Evolutionary conservation across 2,329 filamentous ascomycete species (phyloP).

Genomic region (Ophiostoma angusticollis): DNA sequence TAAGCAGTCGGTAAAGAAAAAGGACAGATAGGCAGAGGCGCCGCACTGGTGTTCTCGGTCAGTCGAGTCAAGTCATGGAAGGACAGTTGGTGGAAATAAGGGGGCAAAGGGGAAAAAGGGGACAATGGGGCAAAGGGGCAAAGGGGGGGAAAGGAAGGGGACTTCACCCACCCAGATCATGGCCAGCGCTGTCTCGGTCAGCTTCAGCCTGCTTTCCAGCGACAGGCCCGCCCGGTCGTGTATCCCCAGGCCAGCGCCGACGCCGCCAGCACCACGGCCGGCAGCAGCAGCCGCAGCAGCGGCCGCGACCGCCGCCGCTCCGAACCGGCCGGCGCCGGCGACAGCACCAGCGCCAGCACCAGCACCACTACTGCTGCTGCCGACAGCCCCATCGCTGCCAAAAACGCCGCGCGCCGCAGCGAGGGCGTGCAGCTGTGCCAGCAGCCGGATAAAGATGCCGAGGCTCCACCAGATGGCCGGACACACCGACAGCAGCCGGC

Average conservation of each 20-base stretch:
- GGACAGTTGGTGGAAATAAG: no score
- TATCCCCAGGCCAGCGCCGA: background rate
- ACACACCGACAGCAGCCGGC: slow-evolving; percentile 57
- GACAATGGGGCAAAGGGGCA: background rate
- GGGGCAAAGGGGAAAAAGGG: background rate
- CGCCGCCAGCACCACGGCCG: slow-evolving; percentile 1
- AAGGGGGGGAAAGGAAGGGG: background rate
- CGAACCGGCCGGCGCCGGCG: background rate
- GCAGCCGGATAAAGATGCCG: slow-evolving; percentile 53
- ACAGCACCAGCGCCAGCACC: slow-evolving; percentile 8
- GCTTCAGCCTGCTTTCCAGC: slow-evolving; percentile 35
- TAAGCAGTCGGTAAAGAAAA: slow-evolving; percentile 73
- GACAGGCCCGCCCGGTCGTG: slow-evolving; percentile 11
- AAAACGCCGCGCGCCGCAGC: slow-evolving; percentile 12
- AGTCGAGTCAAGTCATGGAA: no score
- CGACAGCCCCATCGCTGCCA: slow-evolving; percentile 7
- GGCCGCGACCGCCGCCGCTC: background rate
- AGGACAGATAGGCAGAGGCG: slow-evolving; percentile 65
- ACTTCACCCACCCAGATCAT: slow-evolving; percentile 50
- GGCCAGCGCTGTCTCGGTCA: slow-evolving; percentile 59
- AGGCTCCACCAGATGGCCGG: slow-evolving; percentile 62
- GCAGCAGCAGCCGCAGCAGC: slow-evolving; percentile 20
- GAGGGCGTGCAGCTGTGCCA: slow-evolving; percentile 43
- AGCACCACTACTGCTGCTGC: slow-evolving; percentile 20
- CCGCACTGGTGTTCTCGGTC: no score